These are phyloP conservation scores for Scheffersomyces titani DNA, from an alignment of 1,139 yeast genomes.

Conservation along the genomic window DNA sequence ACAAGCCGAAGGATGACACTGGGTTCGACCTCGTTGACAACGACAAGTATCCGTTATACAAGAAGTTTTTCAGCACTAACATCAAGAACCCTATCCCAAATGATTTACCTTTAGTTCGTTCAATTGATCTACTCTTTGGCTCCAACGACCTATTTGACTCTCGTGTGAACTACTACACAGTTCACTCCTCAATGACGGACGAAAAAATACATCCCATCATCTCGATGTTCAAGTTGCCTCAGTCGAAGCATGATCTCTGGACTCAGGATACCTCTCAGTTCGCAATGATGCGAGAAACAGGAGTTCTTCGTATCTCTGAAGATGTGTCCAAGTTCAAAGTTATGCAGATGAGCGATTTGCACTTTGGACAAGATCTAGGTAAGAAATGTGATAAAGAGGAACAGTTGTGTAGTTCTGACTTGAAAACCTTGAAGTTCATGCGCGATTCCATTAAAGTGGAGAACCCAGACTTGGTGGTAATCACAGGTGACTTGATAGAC, in stretches of 20 bases:
- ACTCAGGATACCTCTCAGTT: neutral
- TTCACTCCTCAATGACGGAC: conserved; percentile 6
- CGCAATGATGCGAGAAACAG: neutral
- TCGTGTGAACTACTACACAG: conserved; percentile 9
- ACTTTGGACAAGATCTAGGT: conserved; percentile 36
- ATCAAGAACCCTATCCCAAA: conserved; percentile 7
- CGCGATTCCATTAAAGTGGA: conserved; percentile 28
- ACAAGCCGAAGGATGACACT: neutral
- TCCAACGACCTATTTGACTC: conserved; percentile 22
- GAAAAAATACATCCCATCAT: conserved; percentile 10
- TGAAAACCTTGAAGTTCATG: conserved; percentile 31
- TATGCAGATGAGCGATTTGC: conserved; percentile 43
- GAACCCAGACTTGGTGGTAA: conserved; percentile 36
- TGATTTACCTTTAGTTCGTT: conserved; percentile 18
- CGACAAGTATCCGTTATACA: conserved; percentile 7
- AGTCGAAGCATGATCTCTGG: neutral
- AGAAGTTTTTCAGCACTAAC: conserved; percentile 8
- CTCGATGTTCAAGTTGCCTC: conserved; percentile 8
- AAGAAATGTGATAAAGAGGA: conserved; percentile 6
- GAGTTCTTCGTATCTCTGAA: conserved; percentile 4
- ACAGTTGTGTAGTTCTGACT: conserved; percentile 29
- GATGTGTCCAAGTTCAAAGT: conserved; percentile 24
- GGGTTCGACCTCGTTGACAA: conserved; percentile 3
- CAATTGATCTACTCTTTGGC: conserved; percentile 29
- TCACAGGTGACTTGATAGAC: conserved; percentile 45